These are phyloP conservation scores for Cymodocea nodosa DNA, from an alignment of 116 monocot species.

Conservation along the genomic window DNA sequence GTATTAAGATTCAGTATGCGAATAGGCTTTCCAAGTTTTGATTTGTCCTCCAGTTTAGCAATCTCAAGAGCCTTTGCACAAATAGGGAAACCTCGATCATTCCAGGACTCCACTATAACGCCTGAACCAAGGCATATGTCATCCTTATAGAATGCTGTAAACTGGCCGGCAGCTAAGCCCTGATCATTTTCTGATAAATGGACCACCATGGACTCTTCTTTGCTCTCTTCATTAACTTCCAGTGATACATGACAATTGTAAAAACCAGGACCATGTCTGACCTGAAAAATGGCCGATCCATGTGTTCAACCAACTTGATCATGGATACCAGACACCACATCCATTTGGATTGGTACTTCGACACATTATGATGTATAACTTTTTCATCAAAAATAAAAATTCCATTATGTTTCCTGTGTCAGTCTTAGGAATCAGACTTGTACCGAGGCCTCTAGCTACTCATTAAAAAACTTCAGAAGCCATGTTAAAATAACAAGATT, in stretches of 20 bases:
- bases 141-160: constrained; percentile 71
- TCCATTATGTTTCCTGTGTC: no score
- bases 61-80: constrained; percentile 67
- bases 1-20: constrained; percentile 52
- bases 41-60: constrained; percentile 72
- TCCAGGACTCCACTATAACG: constrained; percentile 70
- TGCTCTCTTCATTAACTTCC: constrained; percentile 12
- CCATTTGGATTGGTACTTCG: no score
- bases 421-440: no score
- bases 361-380: no score
- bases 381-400: no score
- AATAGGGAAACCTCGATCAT: constrained; percentile 55
- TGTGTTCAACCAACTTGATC: no score
- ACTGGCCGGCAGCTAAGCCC: constrained; percentile 93
- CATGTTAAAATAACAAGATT: no score
- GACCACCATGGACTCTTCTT: constrained; percentile 36
- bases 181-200: constrained; percentile 80
- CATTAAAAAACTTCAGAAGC: no score
- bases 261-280: constrained; percentile 80
- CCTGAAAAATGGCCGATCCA: constrained; percentile 29
- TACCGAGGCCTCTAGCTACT: no score
- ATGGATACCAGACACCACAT: neutral
- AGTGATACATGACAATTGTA: constrained; percentile 51
- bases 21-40: constrained; percentile 66
- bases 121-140: constrained; percentile 83